Evolutionary conservation across 1,284 basidiomycete species (phyloP).

Genomic region (Ceratobasidium sp.): DNA sequence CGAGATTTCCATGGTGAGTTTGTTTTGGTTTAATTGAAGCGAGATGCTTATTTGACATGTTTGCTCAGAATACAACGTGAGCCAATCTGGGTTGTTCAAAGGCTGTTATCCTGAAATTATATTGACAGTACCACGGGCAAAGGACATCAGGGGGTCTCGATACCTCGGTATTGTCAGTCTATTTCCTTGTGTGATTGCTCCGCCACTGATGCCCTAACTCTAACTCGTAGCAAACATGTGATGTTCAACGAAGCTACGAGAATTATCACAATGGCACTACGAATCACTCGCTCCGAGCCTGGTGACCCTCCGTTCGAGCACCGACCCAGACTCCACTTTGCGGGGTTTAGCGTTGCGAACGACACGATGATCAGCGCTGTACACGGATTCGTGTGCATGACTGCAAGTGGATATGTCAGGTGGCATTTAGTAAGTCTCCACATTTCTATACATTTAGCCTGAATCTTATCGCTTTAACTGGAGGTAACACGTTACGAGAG

Average conservation of each 20-base stretch:
- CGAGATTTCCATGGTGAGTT: constrained; percentile 40
- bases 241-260: constrained; percentile 43
- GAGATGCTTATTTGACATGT: not conserved
- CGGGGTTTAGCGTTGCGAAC: constrained; percentile 35
- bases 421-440: constrained; percentile 42
- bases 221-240: constrained; percentile 9
- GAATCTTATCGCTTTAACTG: not conserved
- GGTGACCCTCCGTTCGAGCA: constrained; percentile 30
- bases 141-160: constrained; percentile 27
- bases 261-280: constrained; percentile 37
- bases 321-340: constrained; percentile 42
- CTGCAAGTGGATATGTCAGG: constrained; percentile 40
- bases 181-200: not conserved
- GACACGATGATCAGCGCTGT: constrained; percentile 35
- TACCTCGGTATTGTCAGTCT: constrained; percentile 32
- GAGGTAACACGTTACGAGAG: constrained; percentile 65
- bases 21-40: not conserved
- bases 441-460: not conserved
- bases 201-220: not conserved
- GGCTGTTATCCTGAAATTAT: constrained; percentile 5
- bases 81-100: not conserved
- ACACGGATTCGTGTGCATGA: constrained; percentile 53
- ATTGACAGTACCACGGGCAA: constrained; percentile 20
- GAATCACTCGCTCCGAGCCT: constrained; percentile 40
- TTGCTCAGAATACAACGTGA: constrained; percentile 18